Percentiles rank a stretch among this genome's conserved stretches.
These are phyloP conservation scores for Dendrostoma leiphaemia DNA, from an alignment of 2,329 filamentous ascomycete genomes.

Conservation along the genomic window DNA sequence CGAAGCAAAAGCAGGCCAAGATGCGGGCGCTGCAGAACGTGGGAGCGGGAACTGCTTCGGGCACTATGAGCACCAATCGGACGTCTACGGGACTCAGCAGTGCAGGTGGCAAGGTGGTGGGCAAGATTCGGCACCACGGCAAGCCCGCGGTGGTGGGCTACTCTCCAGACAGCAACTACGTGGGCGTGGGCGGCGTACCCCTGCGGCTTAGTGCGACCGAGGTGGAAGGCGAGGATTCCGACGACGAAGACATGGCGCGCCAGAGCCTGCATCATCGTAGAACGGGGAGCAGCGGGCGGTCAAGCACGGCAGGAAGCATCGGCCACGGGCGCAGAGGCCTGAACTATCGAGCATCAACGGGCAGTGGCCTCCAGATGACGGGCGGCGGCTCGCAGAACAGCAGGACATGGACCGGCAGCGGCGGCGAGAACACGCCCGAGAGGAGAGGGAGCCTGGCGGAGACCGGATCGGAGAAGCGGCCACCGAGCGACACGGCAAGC, in stretches of 20 bases:
- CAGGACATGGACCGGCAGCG: slow-evolving; percentile 15
- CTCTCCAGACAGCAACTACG: slow-evolving; percentile 72
- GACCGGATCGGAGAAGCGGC: slow-evolving; percentile 34
- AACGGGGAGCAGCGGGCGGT: slow-evolving; percentile 73
- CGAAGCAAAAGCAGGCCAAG: slow-evolving; percentile 84
- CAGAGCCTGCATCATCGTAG: slow-evolving; percentile 62
- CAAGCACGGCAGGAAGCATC: slow-evolving; percentile 53
- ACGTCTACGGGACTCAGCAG: slow-evolving; percentile 62
- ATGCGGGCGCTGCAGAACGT: slow-evolving; percentile 83
- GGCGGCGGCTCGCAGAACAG: slow-evolving; percentile 19
- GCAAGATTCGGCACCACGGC: slow-evolving; percentile 86
- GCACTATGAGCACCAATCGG: slow-evolving; percentile 42
- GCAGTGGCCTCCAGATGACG: slow-evolving; percentile 18
- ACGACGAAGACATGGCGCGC: slow-evolving; percentile 62
- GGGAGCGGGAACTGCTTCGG: slow-evolving; percentile 54
- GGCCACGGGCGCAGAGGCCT: slow-evolving; percentile 41
- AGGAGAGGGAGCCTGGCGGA: slow-evolving; percentile 51
- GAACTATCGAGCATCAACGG: slow-evolving; percentile 48
- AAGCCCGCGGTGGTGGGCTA: slow-evolving; percentile 79
- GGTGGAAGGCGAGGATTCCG: slow-evolving; percentile 83
- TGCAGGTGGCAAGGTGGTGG: slow-evolving; percentile 62
- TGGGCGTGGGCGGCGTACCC: slow-evolving; percentile 75
- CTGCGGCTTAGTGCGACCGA: slow-evolving; percentile 93
- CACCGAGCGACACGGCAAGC: slow-evolving; percentile 42
- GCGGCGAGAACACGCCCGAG: slow-evolving; percentile 48